phyloP scores from a whole-genome alignment of 352 stramenopile genomes.

The Saprolegnia diclina region DNA sequence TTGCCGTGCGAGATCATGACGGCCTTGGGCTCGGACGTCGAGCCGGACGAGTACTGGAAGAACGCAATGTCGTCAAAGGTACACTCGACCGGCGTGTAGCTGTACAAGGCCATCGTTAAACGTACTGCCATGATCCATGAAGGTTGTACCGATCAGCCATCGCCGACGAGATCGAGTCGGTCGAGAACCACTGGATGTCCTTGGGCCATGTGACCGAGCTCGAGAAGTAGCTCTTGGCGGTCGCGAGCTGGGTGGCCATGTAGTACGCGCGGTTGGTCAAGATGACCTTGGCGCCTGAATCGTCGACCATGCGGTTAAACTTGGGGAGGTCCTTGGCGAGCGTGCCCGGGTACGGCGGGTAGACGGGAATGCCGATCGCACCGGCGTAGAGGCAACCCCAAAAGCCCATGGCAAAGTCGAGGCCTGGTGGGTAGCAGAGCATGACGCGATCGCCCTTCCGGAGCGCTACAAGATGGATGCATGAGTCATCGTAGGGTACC shows the following conservation, averaged over 20 bases:
- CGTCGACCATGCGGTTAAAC: constrained; percentile 28
- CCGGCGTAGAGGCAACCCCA: constrained; percentile 26
- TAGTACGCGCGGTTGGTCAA: constrained; percentile 75
- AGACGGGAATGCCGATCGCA: constrained; percentile 23
- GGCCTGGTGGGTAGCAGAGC: constrained; percentile 21
- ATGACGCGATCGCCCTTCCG: constrained; percentile 18
- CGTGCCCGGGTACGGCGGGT: constrained; percentile 25
- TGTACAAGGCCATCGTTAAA: not conserved
- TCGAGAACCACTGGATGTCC: constrained; percentile 65
- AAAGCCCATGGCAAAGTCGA: constrained; percentile 28
- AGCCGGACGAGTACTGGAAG: constrained; percentile 81
- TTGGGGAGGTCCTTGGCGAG: constrained; percentile 27
- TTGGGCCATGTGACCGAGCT: constrained; percentile 52
- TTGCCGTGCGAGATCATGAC: constrained; percentile 84
- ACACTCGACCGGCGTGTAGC: constrained; percentile 37
- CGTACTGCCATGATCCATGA: not conserved
- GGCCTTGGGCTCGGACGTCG: constrained; percentile 71
- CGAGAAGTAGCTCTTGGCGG: constrained; percentile 70
- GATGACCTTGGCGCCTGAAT: constrained; percentile 32
- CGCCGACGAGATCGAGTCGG: constrained; percentile 53
- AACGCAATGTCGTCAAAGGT: constrained; percentile 62
- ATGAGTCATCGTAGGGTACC: not conserved
- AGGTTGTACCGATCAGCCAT: constrained; percentile 42
- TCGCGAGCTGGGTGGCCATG: constrained; percentile 73
- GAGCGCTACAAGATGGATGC: not conserved